phyloP scores from a whole-genome alignment of 106 monocot genomes.

The Acorus gramineus region DNA sequence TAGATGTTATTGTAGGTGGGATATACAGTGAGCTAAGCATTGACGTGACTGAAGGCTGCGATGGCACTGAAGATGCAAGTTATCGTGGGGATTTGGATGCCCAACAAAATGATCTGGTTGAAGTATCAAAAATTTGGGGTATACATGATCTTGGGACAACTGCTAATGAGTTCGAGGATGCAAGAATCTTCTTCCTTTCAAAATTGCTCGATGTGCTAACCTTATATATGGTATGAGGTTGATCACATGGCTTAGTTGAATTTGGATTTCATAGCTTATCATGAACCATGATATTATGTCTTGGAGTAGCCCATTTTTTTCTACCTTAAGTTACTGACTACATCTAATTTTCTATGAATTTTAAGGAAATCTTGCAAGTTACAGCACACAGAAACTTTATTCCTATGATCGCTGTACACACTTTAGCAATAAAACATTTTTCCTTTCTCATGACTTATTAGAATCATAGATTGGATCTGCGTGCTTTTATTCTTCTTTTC shows the following conservation, averaged over 20 bases:
- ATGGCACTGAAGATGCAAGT: slow-evolving; percentile 4
- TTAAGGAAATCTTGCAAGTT: too few relatives aligned
- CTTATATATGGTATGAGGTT: slow-evolving; percentile 55
- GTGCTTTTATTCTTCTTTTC: too few relatives aligned
- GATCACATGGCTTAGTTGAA: neutral
- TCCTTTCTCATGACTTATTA: neutral
- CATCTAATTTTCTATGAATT: too few relatives aligned
- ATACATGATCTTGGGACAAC: slow-evolving; percentile 10
- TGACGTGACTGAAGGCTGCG: slow-evolving; percentile 8
- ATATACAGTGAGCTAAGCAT: slow-evolving; percentile 17
- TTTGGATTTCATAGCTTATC: neutral
- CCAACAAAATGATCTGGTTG: slow-evolving; percentile 10
- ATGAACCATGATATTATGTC: neutral
- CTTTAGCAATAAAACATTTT: neutral
- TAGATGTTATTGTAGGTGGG: slow-evolving; percentile 69
- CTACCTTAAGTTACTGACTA: too few relatives aligned
- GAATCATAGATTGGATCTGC: too few relatives aligned
- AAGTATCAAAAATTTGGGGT: slow-evolving; percentile 59
- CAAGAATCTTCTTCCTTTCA: slow-evolving; percentile 42
- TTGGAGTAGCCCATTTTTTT: too few relatives aligned
- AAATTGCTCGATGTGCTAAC: slow-evolving; percentile 66
- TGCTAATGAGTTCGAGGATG: slow-evolving; percentile 17
- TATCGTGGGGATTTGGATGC: slow-evolving; percentile 13
- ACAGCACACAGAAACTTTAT: too few relatives aligned
- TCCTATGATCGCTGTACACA: too few relatives aligned